Conservation (phyloP, 2,329 filamentous ascomycete species). For the Mycosphaerelloides madeirae region DNA sequence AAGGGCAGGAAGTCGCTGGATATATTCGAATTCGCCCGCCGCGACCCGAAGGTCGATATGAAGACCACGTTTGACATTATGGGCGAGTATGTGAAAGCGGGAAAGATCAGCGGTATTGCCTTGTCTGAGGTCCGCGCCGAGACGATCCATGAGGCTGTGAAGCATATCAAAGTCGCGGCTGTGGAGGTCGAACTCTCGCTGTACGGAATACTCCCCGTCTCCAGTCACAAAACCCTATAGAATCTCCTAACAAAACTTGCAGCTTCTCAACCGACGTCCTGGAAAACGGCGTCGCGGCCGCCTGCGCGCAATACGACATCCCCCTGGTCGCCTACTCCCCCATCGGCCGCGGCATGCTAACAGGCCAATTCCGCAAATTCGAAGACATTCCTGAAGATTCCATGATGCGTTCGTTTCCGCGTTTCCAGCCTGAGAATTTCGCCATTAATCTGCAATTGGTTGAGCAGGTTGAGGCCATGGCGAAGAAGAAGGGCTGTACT, state of each 20-base stretch:
- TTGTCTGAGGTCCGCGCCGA: conserved; percentile 50
- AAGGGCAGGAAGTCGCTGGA: conserved; percentile 43
- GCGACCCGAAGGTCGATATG: conserved; percentile 37
- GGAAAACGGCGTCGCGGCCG: conserved; percentile 52
- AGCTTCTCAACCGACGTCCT: conserved; percentile 46
- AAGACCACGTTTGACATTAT: conserved; percentile 40
- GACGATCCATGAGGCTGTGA: conserved; percentile 36
- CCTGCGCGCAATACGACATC: conserved; percentile 59
- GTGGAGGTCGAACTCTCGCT: conserved; percentile 49
- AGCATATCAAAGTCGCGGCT: conserved; percentile 41
- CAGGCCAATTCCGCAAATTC: conserved; percentile 45
- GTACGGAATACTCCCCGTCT: conserved; percentile 5
- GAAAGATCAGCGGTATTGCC: conserved; percentile 49
- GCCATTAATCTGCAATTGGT: conserved; percentile 60
- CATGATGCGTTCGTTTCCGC: conserved; percentile 44
- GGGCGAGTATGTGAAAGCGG: conserved; percentile 40
- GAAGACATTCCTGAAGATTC: conserved; percentile 55
- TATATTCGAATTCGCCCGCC: conserved; percentile 40
- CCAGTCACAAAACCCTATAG: not conserved
- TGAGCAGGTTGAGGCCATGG: conserved; percentile 52
- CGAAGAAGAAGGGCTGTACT: conserved; percentile 51
- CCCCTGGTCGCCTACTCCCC: conserved; percentile 70
- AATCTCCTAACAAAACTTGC: not conserved
- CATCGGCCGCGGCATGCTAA: conserved; percentile 57
- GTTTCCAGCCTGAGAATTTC: conserved; percentile 60